phyloP scores from a whole-genome alignment of 129 eudicot species.

The Cynara cardunculus region DNA sequence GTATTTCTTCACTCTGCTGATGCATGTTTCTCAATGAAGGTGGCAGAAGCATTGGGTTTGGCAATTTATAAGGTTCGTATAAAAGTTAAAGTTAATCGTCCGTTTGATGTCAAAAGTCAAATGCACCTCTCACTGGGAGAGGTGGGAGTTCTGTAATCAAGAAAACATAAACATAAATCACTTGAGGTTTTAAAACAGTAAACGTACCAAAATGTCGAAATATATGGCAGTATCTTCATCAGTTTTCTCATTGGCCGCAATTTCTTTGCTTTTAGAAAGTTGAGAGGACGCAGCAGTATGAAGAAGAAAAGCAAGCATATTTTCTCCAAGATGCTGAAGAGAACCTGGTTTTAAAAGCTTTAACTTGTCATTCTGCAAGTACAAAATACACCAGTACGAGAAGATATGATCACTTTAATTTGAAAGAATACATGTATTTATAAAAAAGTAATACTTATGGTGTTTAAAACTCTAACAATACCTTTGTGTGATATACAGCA shows the following conservation, averaged over 20 bases:
- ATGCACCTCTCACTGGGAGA: background rate
- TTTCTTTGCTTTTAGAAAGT: constrained; percentile 46
- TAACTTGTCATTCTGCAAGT: constrained; percentile 83
- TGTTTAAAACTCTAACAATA: constrained; percentile 15
- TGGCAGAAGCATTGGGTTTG: no score
- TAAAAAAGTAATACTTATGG: background rate
- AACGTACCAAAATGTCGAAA: constrained; percentile 86
- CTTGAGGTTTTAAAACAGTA: background rate
- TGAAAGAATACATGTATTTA: background rate
- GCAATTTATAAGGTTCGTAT: no score
- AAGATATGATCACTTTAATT: background rate
- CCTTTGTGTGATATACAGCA: constrained; percentile 99
- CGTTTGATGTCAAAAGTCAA: background rate
- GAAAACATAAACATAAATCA: background rate
- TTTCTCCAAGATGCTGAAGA: constrained; percentile 98
- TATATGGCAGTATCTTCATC: constrained; percentile 62
- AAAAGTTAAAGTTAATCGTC: background rate
- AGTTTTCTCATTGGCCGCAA: constrained; percentile 30
- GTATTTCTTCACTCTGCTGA: no score
- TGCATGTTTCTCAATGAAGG: no score
- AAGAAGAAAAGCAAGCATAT: constrained; percentile 89
- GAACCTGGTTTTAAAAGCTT: constrained; percentile 86
- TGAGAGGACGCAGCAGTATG: constrained; percentile 63
- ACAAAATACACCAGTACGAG: background rate
- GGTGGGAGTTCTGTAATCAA: background rate